phyloP scores from a whole-genome alignment of 345 rosid genomes.

The Combretum micranthum region DNA sequence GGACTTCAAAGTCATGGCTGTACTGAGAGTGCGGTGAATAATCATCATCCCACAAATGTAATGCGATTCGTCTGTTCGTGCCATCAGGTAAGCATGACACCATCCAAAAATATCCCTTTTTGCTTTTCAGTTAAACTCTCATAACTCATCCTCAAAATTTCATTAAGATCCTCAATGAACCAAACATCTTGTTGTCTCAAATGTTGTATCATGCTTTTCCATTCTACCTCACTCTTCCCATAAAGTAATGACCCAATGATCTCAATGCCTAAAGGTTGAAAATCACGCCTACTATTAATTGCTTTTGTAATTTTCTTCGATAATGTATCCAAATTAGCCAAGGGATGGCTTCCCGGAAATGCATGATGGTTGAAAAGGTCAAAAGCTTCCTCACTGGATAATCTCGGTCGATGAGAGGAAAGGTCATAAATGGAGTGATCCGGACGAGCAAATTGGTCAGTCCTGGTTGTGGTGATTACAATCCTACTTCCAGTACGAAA shows the following conservation, averaged over 20 bases:
- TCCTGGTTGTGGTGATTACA: conserved; percentile 14
- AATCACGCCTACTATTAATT: not conserved
- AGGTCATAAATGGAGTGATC: fast-evolving
- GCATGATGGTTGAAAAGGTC: conserved; percentile 12
- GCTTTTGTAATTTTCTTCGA: too few species aligned
- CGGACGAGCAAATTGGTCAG: not conserved
- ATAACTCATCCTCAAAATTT: not conserved
- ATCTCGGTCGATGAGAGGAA: too few species aligned
- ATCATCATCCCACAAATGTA: conserved; percentile 3
- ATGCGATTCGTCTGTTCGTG: not conserved
- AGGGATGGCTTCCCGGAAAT: not conserved
- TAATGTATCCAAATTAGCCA: not conserved
- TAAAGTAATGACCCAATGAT: conserved; percentile 6
- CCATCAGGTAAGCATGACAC: conserved; percentile 3
- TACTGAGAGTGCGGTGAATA: conserved; percentile 1
- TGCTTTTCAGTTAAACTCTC: not conserved
- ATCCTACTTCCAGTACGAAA: conserved; percentile 2
- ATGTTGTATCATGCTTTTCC: conserved; percentile 2
- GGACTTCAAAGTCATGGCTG: too few species aligned
- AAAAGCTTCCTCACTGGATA: not conserved
- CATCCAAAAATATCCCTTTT: conserved; percentile 14
- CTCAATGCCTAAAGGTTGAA: conserved; percentile 15
- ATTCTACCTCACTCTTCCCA: not conserved
- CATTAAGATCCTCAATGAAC: not conserved
- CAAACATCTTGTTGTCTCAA: too few species aligned